phyloP scores from a whole-genome alignment of 495 filamentous ascomycete genomes.

The Lophiostoma macrostomum region DNA sequence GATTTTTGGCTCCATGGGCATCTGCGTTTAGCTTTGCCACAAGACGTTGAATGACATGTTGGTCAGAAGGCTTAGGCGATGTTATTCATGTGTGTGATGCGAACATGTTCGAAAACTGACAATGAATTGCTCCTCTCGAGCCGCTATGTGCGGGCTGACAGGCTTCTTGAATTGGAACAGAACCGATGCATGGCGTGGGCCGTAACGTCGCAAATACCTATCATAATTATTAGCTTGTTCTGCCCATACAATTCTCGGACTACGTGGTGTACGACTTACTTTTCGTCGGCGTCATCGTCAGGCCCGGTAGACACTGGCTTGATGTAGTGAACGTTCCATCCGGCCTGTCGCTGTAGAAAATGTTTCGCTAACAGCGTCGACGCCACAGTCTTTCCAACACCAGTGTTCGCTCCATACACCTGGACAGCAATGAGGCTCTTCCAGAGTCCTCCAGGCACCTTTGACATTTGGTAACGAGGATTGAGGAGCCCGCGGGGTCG shows the following conservation, averaged over 20 bases:
- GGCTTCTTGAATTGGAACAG: constrained; percentile 69
- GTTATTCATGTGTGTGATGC: constrained; percentile 30
- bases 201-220: constrained; percentile 39
- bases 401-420: constrained; percentile 75
- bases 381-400: constrained; percentile 76
- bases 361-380: constrained; percentile 65
- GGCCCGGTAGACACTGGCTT: constrained; percentile 77
- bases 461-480: constrained; percentile 9
- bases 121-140: constrained; percentile 31
- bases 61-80: constrained; percentile 43
- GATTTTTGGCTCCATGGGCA: constrained; percentile 36
- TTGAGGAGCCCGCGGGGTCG: too few relatives aligned
- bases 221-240: background rate
- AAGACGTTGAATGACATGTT: constrained; percentile 48
- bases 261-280: constrained; percentile 49
- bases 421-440: constrained; percentile 62
- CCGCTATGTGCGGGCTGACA: constrained; percentile 72
- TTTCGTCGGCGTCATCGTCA: constrained; percentile 62
- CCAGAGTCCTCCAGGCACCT: constrained; percentile 48
- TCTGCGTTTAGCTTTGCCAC: constrained; percentile 47
- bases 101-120: background rate
- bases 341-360: constrained; percentile 40
- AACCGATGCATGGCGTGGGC: constrained; percentile 54
- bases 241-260: background rate
- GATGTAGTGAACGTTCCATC: constrained; percentile 57